Evolutionary conservation across 2,329 filamentous ascomycete species (phyloP).

Genomic region (Chaetothyriales sp.): DNA sequence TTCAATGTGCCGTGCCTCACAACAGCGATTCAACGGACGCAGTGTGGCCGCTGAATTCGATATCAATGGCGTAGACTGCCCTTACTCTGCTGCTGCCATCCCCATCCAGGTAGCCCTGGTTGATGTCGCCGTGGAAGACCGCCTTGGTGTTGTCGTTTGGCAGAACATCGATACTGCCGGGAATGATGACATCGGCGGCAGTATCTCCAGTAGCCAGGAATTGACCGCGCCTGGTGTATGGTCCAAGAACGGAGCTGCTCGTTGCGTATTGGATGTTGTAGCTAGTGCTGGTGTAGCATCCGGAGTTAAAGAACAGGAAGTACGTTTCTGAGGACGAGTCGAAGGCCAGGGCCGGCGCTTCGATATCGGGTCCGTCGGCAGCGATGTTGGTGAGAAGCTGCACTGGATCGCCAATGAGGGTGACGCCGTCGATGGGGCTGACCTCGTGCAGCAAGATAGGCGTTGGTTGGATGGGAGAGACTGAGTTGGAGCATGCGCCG

Average conservation of each 20-base stretch:
- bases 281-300: slow-evolving; percentile 40
- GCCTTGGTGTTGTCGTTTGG: slow-evolving; percentile 8
- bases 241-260: slow-evolving; percentile 25
- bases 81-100: neutral
- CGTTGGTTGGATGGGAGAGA: slow-evolving; percentile 24
- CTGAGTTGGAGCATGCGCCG: slow-evolving; percentile 35
- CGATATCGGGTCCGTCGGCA: slow-evolving; percentile 48
- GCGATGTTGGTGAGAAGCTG: slow-evolving; percentile 51
- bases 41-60: neutral
- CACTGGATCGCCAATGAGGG: slow-evolving; percentile 36
- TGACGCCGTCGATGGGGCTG: slow-evolving; percentile 34
- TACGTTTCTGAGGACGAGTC: slow-evolving; percentile 27
- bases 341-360: slow-evolving; percentile 42
- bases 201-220: slow-evolving; percentile 24
- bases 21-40: too few relatives aligned
- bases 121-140: slow-evolving; percentile 17
- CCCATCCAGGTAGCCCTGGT: neutral
- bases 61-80: neutral
- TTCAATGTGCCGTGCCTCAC: too few relatives aligned
- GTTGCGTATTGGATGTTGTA: slow-evolving; percentile 50
- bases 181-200: slow-evolving; percentile 12
- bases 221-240: slow-evolving; percentile 25
- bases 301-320: slow-evolving; percentile 49
- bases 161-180: slow-evolving; percentile 18
- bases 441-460: slow-evolving; percentile 29